Conservation (phyloP, 805 yeast genomes). For the Yarrowia sp. region DNA sequence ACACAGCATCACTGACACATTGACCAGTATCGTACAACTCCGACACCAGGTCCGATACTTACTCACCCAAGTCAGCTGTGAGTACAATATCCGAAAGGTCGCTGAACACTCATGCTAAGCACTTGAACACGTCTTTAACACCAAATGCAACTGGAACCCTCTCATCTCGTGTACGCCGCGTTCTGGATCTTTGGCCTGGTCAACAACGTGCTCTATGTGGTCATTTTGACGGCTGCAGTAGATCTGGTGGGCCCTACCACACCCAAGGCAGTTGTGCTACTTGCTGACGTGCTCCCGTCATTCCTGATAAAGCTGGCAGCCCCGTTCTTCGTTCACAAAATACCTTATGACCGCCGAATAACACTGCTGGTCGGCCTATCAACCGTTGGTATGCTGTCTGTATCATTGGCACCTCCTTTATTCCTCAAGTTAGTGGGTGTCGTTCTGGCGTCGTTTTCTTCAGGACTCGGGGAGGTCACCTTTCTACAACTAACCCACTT, state of each 20-base stretch:
- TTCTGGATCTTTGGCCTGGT: slow-evolving; percentile 84
- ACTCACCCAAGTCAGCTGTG: neutral
- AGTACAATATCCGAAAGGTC: neutral
- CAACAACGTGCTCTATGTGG: slow-evolving; percentile 86
- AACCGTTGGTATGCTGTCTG: slow-evolving; percentile 66
- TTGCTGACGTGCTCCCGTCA: slow-evolving; percentile 86
- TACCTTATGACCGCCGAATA: slow-evolving; percentile 60
- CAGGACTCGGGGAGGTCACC: slow-evolving; percentile 89
- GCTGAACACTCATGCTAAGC: neutral
- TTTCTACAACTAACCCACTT: slow-evolving; percentile 83
- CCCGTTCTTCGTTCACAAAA: slow-evolving; percentile 70
- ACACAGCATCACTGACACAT: neutral
- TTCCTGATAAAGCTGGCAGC: slow-evolving; percentile 66
- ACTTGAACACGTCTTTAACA: neutral
- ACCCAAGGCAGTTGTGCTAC: slow-evolving; percentile 80
- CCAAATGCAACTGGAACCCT: slow-evolving; percentile 8
- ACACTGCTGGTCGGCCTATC: slow-evolving; percentile 55
- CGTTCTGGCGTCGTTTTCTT: slow-evolving; percentile 70
- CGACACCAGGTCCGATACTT: neutral
- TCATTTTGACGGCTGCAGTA: slow-evolving; percentile 85
- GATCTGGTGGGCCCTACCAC: slow-evolving; percentile 80
- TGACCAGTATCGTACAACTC: too few species aligned
- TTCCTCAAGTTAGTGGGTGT: slow-evolving; percentile 59
- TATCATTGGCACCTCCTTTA: slow-evolving; percentile 47
- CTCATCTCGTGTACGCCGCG: slow-evolving; percentile 33